Evolutionary conservation across 805 yeast genomes (phyloP), one percentile per base, ranked within the genome.

Genomic region (Saccharomycopsis javanensis): DNA sequence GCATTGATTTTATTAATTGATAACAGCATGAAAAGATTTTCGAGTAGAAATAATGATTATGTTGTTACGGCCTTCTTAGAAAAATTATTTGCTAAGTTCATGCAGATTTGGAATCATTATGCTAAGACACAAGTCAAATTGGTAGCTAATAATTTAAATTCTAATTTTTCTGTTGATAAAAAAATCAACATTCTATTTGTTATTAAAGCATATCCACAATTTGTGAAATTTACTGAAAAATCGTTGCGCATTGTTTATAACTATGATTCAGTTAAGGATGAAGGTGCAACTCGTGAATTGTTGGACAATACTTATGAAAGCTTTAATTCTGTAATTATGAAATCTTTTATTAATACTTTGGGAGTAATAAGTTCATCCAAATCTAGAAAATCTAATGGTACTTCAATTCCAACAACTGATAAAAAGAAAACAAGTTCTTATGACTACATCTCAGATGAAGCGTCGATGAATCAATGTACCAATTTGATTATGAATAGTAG

Each of bases 401-500:
- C 42, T 8, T 66, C 53, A 15, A 31, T 48, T 30, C 53, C 51
- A n/a, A 50, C 25, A 23, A 7, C 46, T 38, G 56, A 60, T 33
- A 59, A 58, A 25, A 58, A 58, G 13, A 30, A 63, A 1, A 59
- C 62, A 34, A 64, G 63, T 20, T 23, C 48, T 7, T 42, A 42
- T 20, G 48, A 42, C 15, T 42, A 42, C 10, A 25, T 42, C 8
- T 42, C 48, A 4, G 66, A 59, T 1, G 58, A 60, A 1, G 28
- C 57, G 37, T 46, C 15, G 20, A 65, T 73, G 2, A 75, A 73
- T 59, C 70, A 72, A 55, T 71, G 74, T 51, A 69, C 82, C 31
- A 75, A 79, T 46, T 65, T 81, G 62, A 70, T 83, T 54, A 74
- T 80, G 57, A 82, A 84, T 64, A 74, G 78, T 62, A 73, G 78